Evolutionary conservation across 208 protist species (phyloP).

Genomic region (Leishmania braziliensis): DNA sequence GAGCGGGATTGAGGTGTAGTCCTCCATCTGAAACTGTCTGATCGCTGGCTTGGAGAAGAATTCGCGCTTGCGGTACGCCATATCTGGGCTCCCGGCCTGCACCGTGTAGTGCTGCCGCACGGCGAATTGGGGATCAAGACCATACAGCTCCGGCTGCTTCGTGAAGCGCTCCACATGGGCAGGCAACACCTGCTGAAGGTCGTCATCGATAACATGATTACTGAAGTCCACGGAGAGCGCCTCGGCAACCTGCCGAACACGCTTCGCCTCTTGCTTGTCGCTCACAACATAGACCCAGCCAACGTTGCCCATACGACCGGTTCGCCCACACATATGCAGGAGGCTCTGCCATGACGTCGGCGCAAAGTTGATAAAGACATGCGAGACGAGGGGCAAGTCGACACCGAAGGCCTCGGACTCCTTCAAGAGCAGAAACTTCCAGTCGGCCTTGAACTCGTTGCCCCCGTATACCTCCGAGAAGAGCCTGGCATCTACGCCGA

Average conservation of each 20-base stretch:
- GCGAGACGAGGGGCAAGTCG: constrained; percentile 77
- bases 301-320: constrained; percentile 73
- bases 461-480: constrained; percentile 78
- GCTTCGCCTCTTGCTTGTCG: constrained; percentile 61
- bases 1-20: constrained; percentile 48
- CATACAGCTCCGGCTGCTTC: constrained; percentile 66
- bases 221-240: constrained; percentile 68
- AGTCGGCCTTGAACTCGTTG: constrained; percentile 50
- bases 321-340: constrained; percentile 86
- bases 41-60: constrained; percentile 73
- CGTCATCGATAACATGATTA: constrained; percentile 55
- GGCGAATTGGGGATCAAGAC: constrained; percentile 81
- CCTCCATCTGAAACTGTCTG: constrained; percentile 77
- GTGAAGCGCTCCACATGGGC: constrained; percentile 36
- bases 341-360: constrained; percentile 68
- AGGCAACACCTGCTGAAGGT: constrained; percentile 25
- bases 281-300: constrained; percentile 84
- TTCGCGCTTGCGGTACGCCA: constrained; percentile 66
- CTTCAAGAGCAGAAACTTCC: constrained; percentile 78
- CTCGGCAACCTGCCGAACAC: constrained; percentile 58
- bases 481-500: constrained; percentile 77
- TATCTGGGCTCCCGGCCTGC: constrained; percentile 75
- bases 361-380: constrained; percentile 84
- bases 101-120: constrained; percentile 83
- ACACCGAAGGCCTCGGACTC: constrained; percentile 80